Conservation (phyloP, 2,329 filamentous ascomycete genomes). For the Aspergillus glaucus region DNA sequence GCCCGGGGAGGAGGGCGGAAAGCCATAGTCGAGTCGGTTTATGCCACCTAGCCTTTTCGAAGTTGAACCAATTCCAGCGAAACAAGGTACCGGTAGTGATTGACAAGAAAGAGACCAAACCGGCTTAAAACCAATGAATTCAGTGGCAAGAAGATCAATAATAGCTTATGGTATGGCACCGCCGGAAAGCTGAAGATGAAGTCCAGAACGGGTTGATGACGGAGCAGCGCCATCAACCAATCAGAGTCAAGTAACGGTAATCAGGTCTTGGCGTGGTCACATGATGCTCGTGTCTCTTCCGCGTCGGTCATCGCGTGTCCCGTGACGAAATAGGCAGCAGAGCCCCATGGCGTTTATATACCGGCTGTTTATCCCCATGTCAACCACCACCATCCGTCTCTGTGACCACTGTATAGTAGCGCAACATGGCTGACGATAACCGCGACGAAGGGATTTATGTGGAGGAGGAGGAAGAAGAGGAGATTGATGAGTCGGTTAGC, state of each 20-base stretch:
- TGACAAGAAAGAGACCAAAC: not conserved
- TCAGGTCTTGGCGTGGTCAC: conserved; percentile 23
- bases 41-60: not conserved
- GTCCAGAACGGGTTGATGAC: conserved; percentile 12
- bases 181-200: not conserved
- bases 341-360: conserved; percentile 1
- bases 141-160: not conserved
- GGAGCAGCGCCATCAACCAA: conserved; percentile 18
- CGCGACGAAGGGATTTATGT: conserved; percentile 34
- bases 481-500: conserved; percentile 40
- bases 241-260: conserved; percentile 21
- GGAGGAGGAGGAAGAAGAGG: conserved; percentile 39
- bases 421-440: conserved; percentile 33
- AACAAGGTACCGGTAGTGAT: no score
- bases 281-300: conserved; percentile 29
- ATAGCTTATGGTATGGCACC: not conserved
- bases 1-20: conserved; percentile 33
- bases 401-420: not conserved
- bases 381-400: not conserved
- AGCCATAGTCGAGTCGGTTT: conserved; percentile 27
- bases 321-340: conserved; percentile 17
- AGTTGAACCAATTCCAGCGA: not conserved
- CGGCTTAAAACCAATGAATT: not conserved
- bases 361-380: not conserved
- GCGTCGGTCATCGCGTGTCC: conserved; percentile 22